These are phyloP conservation scores for Cyamopsis tetragonoloba DNA, from an alignment of 306 rosid species.

Conservation along the genomic window DNA sequence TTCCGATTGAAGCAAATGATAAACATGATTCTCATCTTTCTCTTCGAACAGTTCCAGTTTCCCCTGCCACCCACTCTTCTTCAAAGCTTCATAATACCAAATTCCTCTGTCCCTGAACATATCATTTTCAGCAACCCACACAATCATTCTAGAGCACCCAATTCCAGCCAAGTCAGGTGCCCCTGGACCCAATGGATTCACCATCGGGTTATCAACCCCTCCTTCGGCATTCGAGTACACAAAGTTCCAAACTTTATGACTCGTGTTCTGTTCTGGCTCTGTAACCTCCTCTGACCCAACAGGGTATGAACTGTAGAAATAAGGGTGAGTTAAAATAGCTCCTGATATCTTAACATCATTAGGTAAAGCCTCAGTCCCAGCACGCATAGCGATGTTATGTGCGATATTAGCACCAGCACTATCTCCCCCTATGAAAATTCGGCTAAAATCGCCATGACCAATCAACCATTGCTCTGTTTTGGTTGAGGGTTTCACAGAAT, in stretches of 20 bases:
- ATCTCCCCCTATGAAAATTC: slow-evolving; percentile 40
- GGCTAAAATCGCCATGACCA: slow-evolving; percentile 36
- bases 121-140: slow-evolving; percentile 42
- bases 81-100: slow-evolving; percentile 36
- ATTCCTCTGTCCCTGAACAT: slow-evolving; percentile 41
- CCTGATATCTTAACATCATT: slow-evolving; percentile 35
- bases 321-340: slow-evolving; percentile 26
- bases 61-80: slow-evolving; percentile 48
- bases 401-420: slow-evolving; percentile 42
- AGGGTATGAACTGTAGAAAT: slow-evolving; percentile 41
- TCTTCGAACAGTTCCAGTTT: slow-evolving; percentile 20
- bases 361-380: slow-evolving; percentile 21
- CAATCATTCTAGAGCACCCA: slow-evolving; percentile 33
- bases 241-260: slow-evolving; percentile 27
- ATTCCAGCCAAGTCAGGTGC: slow-evolving; percentile 37
- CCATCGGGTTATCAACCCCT: slow-evolving; percentile 39
- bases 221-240: slow-evolving; percentile 35
- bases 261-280: background rate
- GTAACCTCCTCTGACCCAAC: slow-evolving; percentile 24
- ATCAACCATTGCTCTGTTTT: slow-evolving; percentile 44
- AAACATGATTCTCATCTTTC: slow-evolving; percentile 17
- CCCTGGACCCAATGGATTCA: slow-evolving; percentile 38
- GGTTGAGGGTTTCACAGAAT: background rate
- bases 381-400: slow-evolving; percentile 28
- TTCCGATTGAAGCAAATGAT: background rate